A percentile compares a stretch with the other conserved stretches of the same genome.
phyloP scores from a whole-genome alignment of 2,329 filamentous ascomycete genomes.

The Talaromyces sp. region DNA sequence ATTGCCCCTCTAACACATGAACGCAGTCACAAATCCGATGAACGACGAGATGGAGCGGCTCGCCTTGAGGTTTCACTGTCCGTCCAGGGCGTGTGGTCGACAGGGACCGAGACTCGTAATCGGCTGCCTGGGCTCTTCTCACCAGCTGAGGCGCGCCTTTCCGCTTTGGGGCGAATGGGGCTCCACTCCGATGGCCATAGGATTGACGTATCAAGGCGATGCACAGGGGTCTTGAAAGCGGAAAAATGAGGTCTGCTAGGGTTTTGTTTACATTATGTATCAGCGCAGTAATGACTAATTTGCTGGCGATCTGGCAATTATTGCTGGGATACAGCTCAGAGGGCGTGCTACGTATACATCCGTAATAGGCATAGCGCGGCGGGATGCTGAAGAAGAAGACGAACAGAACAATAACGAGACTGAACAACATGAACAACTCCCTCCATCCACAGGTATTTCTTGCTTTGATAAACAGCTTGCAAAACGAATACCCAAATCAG shows the following conservation, averaged over 20 bases:
- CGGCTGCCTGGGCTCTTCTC: not conserved
- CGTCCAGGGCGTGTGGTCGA: not conserved
- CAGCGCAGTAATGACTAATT: not conserved
- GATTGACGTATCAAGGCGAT: not conserved
- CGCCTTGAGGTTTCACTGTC: not conserved
- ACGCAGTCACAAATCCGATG: not conserved
- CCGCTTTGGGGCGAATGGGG: not conserved
- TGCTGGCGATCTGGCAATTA: not conserved
- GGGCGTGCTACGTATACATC: not conserved
- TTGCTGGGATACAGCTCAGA: not conserved
- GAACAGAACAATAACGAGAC: not conserved
- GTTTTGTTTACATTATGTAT: not conserved
- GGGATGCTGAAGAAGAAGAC: not conserved
- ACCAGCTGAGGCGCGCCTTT: not conserved
- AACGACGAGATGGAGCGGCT: not conserved
- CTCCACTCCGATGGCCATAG: not conserved
- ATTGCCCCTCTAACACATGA: not conserved
- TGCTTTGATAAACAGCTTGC: not conserved
- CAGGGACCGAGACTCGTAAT: not conserved
- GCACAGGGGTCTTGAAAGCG: not conserved
- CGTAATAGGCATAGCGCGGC: conserved; percentile 3
- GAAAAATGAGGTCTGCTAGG: not conserved
- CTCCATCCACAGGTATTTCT: not conserved
- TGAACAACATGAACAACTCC: not conserved
- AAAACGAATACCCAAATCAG: not conserved